A percentile compares a stretch with the other conserved stretches of the same genome.
phyloP scores from a whole-genome alignment of 805 yeast genomes.

The Helenozyma rhizophorensis region DNA sequence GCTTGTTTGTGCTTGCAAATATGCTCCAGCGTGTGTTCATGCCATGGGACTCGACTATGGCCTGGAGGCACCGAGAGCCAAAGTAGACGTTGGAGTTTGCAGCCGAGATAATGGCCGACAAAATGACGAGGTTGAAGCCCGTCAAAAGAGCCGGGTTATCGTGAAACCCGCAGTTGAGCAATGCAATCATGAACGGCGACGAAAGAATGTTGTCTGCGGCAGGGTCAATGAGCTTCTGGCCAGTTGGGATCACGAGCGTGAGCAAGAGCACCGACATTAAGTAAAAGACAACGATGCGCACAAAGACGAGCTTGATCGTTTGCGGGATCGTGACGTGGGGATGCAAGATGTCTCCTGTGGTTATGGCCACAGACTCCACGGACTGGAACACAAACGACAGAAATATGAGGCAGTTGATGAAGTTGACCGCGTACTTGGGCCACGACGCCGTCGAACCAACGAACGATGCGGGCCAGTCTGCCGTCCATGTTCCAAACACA shows the following conservation, averaged over 20 bases:
- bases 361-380: slow-evolving; percentile 15
- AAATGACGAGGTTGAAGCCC: slow-evolving; percentile 18
- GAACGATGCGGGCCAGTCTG: slow-evolving; percentile 9
- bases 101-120: slow-evolving; percentile 21
- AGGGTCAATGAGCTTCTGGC: slow-evolving; percentile 9
- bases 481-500: slow-evolving; percentile 8
- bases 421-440: slow-evolving; percentile 2
- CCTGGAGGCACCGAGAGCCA: slow-evolving; percentile 20
- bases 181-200: slow-evolving; percentile 23
- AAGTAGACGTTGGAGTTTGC: slow-evolving; percentile 27
- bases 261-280: slow-evolving; percentile 13
- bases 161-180: slow-evolving; percentile 13
- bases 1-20: slow-evolving; percentile 7
- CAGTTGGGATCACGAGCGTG: slow-evolving; percentile 11
- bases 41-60: slow-evolving; percentile 12
- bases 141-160: slow-evolving; percentile 10
- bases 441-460: slow-evolving; percentile 1
- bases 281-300: slow-evolving; percentile 16
- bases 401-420: slow-evolving; percentile 10
- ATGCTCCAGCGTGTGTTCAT: slow-evolving; percentile 1
- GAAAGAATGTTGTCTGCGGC: slow-evolving; percentile 12
- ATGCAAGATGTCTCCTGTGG: slow-evolving; percentile 13
- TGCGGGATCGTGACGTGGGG: slow-evolving; percentile 12
- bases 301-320: slow-evolving; percentile 9
- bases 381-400: slow-evolving; percentile 18